phyloP scores from a whole-genome alignment of 805 yeast genomes.

The Myxozyma mucilagina region DNA sequence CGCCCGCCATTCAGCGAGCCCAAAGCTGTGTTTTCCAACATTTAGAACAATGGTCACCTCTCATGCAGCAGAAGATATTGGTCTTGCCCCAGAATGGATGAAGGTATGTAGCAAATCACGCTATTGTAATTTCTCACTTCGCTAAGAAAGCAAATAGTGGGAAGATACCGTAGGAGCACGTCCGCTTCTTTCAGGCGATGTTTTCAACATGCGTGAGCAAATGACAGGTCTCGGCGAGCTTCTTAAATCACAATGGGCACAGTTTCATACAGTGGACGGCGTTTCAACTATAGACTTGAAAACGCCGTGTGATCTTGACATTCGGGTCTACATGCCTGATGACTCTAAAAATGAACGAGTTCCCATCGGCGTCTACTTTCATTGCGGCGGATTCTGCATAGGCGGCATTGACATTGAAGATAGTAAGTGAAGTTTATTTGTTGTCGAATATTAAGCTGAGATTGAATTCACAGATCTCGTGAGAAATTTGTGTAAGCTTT shows the following conservation, averaged over 20 bases:
- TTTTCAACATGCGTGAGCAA: conserved; percentile 12
- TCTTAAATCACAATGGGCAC: conserved; percentile 4
- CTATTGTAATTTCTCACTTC: not conserved
- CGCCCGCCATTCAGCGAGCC: no score
- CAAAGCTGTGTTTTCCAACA: no score
- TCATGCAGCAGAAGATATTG: conserved; percentile 5
- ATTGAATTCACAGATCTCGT: conserved; percentile 1
- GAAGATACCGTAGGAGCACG: conserved; percentile 4
- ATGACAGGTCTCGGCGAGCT: conserved; percentile 2
- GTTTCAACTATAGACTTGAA: conserved; percentile 4
- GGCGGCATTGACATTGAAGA: conserved; percentile 10
- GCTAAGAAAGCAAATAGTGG: not conserved
- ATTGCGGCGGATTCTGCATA: conserved; percentile 18
- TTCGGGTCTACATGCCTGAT: conserved; percentile 15
- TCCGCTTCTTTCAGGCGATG: conserved; percentile 8
- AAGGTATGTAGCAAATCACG: not conserved
- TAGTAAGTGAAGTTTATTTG: not conserved
- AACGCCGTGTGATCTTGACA: not conserved
- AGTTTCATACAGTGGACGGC: not conserved
- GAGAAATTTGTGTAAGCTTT: conserved; percentile 9
- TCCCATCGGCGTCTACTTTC: conserved; percentile 13
- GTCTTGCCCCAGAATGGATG: conserved; percentile 14
- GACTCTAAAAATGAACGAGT: not conserved
- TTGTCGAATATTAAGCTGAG: not conserved
- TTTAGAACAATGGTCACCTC: not conserved